These are phyloP conservation scores for Cyphellophora attinorum DNA, from an alignment of 2,329 filamentous ascomycete genomes.

Conservation along the genomic window DNA sequence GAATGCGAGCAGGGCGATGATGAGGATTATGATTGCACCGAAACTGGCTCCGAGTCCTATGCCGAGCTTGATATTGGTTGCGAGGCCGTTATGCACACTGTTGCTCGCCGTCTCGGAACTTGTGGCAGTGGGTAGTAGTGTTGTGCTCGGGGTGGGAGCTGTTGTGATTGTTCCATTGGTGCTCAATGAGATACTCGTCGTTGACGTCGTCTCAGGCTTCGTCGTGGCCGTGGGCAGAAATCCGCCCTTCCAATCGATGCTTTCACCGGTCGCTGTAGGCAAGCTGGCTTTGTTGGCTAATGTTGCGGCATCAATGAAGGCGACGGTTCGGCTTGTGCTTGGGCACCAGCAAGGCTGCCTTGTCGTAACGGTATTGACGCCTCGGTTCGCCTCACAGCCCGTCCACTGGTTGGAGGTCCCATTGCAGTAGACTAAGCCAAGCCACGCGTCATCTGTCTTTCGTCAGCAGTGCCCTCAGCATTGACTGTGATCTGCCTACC, in stretches of 20 bases:
- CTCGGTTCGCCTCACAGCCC: conserved; percentile 10
- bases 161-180: not conserved
- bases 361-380: not conserved
- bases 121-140: not conserved
- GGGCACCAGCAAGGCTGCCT: conserved; percentile 12
- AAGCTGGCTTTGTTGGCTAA: conserved; percentile 12
- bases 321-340: conserved; percentile 8
- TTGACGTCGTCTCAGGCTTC: not conserved
- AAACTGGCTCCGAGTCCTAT: conserved; percentile 8
- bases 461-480: not conserved
- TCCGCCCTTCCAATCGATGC: conserved; percentile 10
- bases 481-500: conserved; percentile 6
- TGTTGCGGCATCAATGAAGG: conserved; percentile 9
- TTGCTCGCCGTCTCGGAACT: not conserved
- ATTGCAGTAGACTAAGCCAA: conserved; percentile 16
- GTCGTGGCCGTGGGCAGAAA: not conserved
- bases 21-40: conserved; percentile 3
- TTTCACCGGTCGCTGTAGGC: conserved; percentile 6
- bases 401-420: conserved; percentile 15
- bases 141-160: not conserved
- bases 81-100: conserved; percentile 1
- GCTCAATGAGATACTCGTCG: not conserved
- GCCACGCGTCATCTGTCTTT: conserved; percentile 11
- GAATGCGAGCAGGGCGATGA: conserved; percentile 4
- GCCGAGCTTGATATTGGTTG: conserved; percentile 11